Conservation (phyloP, 192 early-diverging fungal species). For the Entomortierella lignicola region DNA sequence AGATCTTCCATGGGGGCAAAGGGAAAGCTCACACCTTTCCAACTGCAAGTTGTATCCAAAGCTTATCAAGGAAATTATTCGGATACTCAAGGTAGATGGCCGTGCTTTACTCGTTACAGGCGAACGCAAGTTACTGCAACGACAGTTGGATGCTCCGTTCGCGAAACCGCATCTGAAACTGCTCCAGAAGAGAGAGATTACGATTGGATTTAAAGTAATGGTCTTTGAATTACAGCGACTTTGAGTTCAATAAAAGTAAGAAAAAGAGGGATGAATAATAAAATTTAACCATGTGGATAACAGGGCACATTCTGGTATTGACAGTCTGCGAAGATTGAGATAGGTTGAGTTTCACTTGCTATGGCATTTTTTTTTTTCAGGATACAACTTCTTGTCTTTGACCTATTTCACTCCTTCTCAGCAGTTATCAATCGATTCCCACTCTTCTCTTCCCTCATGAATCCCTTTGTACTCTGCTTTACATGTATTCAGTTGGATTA, state of each 20-base stretch:
- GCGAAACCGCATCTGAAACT: constrained; percentile 15
- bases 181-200: constrained; percentile 24
- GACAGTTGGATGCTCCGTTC: constrained; percentile 42
- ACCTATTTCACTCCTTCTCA: background rate
- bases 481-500: no score
- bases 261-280: no score
- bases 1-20: constrained; percentile 48
- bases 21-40: constrained; percentile 38
- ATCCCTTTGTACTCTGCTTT: background rate
- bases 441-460: constrained; percentile 1
- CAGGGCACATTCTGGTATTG: background rate
- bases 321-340: background rate
- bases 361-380: background rate
- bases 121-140: constrained; percentile 55
- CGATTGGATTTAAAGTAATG: constrained; percentile 49
- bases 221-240: constrained; percentile 28
- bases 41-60: constrained; percentile 60
- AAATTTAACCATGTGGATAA: no score
- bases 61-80: constrained; percentile 50
- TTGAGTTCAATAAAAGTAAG: background rate
- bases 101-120: constrained; percentile 59
- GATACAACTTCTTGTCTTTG: background rate
- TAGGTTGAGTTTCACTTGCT: background rate
- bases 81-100: constrained; percentile 38
- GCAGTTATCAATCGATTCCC: background rate